Conservation (phyloP, 257 asterid species). For the Voacanga thouarsii region DNA sequence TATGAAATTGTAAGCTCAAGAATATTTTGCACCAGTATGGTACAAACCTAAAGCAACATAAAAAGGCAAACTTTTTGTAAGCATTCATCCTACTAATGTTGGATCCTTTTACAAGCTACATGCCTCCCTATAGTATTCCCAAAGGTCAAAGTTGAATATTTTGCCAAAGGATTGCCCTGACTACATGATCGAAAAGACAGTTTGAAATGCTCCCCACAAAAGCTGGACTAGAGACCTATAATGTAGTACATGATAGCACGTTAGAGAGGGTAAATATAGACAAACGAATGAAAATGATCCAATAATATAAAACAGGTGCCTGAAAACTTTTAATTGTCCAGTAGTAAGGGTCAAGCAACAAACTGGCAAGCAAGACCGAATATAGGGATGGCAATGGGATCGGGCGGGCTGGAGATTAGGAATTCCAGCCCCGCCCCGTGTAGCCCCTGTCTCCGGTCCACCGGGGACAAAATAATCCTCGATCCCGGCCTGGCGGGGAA, state of each 20-base stretch:
- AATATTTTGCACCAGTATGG: not conserved
- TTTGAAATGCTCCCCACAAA: not conserved
- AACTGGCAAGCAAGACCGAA: conserved; percentile 90
- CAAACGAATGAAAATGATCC: not conserved
- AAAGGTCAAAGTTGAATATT: not conserved
- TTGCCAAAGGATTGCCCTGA: not conserved
- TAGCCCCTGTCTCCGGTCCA: no score
- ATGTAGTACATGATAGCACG: not conserved
- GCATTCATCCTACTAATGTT: not conserved
- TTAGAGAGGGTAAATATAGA: not conserved
- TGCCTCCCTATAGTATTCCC: no score
- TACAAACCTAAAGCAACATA: not conserved
- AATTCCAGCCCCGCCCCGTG: no score
- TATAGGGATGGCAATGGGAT: no score
- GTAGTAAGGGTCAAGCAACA: conserved; percentile 95
- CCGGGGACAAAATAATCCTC: no score
- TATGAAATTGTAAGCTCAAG: not conserved
- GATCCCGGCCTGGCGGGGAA: no score
- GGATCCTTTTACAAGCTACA: not conserved
- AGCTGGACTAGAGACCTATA: not conserved
- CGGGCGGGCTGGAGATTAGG: no score
- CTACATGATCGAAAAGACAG: not conserved
- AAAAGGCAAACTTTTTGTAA: not conserved
- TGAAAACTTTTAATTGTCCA: conserved; percentile 89
- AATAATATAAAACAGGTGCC: conserved; percentile 37